Base-by-base conservation (phyloP, 2,329 filamentous ascomycete genomes). In the Neonectria neomacrospora region DNA sequence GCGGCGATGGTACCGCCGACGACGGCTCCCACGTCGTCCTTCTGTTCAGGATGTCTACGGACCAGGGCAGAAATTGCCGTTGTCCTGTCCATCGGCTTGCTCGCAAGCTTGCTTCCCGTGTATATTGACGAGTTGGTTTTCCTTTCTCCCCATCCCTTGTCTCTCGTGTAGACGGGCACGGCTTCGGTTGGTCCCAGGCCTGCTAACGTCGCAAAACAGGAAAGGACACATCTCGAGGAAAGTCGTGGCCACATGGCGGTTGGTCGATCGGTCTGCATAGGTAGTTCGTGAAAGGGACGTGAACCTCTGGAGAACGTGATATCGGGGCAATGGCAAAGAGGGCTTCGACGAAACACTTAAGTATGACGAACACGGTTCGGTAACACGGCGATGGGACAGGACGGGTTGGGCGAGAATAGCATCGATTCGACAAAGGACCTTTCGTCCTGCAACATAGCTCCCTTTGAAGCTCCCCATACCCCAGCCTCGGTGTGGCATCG, bases 1-100 rank as follows among this genome's bases (percentile, higher is more conserved):
- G 51, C 58, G 14, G 60, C 64, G 23, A 73, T 32, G 2, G 64
- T 67, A 2, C 70, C 70, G 4, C 70, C 70, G 14, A 71, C 54
- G 14, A 73, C 61, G 34, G 63, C 65, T 22, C 61, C 65, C 26
- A 56, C 67, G 9, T 61, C 22, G n/a, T 59, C 23, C 8, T 53
- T 47, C 12, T 39, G 58, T 20, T 14, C 44, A 9, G 39, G n/a
- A 10, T 47, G n/a, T 3, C 55, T 42, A 5, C 63, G 45, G 10
- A 44, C 34, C 20, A 55, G 53, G 11, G 62, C 37, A 16, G 37
- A 10, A 9, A 41, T 23, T 20, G 16, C 42, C 9, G 41, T 18
- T 20, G 16, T 50, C 11, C 30, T 39, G 12, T n/a, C 16, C 32
- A 18, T 16, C 5, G 41, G 26, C 16, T 51, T 48, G 28, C 48